phyloP scores from a whole-genome alignment of 202 grass and related monocot species.

The Elaeis oleifera region DNA sequence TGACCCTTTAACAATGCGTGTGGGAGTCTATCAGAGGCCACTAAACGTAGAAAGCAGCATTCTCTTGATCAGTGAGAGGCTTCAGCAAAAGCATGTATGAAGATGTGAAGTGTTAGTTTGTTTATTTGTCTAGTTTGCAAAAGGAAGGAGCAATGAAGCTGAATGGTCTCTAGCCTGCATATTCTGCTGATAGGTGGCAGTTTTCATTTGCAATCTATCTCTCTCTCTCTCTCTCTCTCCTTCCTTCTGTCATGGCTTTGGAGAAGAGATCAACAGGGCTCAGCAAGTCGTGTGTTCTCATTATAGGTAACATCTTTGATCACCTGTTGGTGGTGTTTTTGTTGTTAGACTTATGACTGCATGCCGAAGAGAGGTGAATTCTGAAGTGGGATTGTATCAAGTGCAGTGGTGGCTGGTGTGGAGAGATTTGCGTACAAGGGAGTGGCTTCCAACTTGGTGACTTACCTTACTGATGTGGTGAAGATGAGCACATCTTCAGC shows the following conservation, averaged over 20 bases:
- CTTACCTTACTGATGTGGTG: constrained; percentile 68
- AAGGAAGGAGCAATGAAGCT: too few relatives aligned
- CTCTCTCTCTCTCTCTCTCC: background rate
- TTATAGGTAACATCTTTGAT: constrained; percentile 49
- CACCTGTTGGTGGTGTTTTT: background rate
- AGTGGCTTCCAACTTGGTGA: constrained; percentile 79
- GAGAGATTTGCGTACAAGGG: constrained; percentile 93
- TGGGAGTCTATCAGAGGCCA: too few relatives aligned
- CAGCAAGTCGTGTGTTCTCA: constrained; percentile 53
- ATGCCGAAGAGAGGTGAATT: background rate
- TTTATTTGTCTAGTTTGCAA: too few relatives aligned
- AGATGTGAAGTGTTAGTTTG: too few relatives aligned
- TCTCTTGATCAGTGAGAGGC: too few relatives aligned
- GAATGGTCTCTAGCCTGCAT: too few relatives aligned
- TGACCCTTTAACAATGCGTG: too few relatives aligned
- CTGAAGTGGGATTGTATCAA: background rate
- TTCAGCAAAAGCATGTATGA: too few relatives aligned
- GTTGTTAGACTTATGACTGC: too few relatives aligned
- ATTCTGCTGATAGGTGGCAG: too few relatives aligned
- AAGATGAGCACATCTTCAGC: constrained; percentile 82
- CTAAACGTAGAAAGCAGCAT: too few relatives aligned
- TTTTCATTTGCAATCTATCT: background rate
- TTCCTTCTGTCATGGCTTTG: constrained; percentile 1
- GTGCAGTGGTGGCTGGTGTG: constrained; percentile 76
- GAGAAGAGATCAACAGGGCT: constrained; percentile 31